Base-by-base conservation (phyloP, 192 early-diverging fungal genomes). In the Geranomyces michiganensis region DNA sequence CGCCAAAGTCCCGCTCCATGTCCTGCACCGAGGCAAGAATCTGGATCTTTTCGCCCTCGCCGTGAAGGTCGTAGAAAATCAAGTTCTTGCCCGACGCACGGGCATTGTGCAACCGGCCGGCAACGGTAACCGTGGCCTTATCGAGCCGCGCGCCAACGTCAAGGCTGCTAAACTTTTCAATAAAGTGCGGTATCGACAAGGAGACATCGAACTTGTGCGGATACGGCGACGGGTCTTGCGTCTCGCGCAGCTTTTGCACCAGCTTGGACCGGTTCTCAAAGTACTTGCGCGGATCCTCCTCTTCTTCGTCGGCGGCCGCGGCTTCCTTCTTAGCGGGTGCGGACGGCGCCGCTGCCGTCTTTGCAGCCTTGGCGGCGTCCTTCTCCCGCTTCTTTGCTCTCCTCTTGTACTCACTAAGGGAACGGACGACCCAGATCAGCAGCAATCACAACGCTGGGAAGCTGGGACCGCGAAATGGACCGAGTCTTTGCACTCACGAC, bases 181-280 rank as follows among this genome's bases (percentile, higher is more conserved):
- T 95, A 68, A 93, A 99, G 22, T 85, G 90, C 45, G 91, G 85
- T 67, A 99, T 62, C 14, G 91, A 92, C 71, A 94, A 86, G 53
- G 84, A 81, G 27, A 97, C 95, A 51, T 95, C 80, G 90, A 96
- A 99, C 88, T 99, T 99, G 90, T 99, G 91, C 59, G 97, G 97
- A 77, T 99, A 99, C 56, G 97, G 96, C 74, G 92, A 91, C 70
- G 95, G 93, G 44, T 89, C 84, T 68, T 91, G 80, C 63, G 86
- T 87, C 75, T 87, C 87, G 69, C 95, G 92, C 70, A 97, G 82
- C 85, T 91, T 86, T 65, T 85, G 84, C 66, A 99, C 85, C 19
- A 84, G 85, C 83, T 91, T 92, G 71, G 88, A 92, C 70, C 97
- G 90, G 79, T 96, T 90, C 84, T 99, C 97, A 88, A 99, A 99